Evolutionary conservation across 2,329 filamentous ascomycete species (phyloP), one percentile per base, ranked within the genome.

Genomic region (Colletotrichum chlorophyti): DNA sequence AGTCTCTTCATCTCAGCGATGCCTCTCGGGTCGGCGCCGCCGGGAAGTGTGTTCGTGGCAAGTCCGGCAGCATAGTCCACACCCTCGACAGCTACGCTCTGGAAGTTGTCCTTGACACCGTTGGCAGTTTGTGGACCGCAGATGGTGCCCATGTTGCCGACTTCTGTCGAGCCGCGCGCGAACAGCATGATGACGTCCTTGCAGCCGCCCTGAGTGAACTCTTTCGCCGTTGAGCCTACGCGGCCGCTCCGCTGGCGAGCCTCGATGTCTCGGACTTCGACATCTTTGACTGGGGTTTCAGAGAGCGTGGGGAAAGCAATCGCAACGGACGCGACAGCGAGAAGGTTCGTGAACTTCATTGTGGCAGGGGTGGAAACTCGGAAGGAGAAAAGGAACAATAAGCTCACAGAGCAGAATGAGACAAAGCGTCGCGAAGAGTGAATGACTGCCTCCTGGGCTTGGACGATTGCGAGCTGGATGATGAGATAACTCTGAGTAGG

Each of bases 51-150:
- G 63, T 76, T 77, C 34, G 67, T 70, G 11, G 55, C 53, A 2
- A 76, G 58, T 12, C 62, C 65, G 4, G 74, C 74, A 0, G 57
- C 60, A 60, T 78, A 78, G 41, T 75, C 69, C 29, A 78, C 63
- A 9, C 63, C 63, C 53, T 65, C 53, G 49, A 63, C 63, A 4
- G 63, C 62, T n/a, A 65, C 60, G 29, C 61, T 63, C 12, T 49
- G 38, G 45, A 67, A 68, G 31, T 63, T 45, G n/a, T 23, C 21
- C 49, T 65, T 65, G 60, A 65, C 45, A 15, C 23, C 37, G 60
- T 65, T 64, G 62, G 55, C 63, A 9, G 63, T 64, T 1, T 31
- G 62, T 9, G 63, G 63, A 2, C 63, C 63, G 48, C 61, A 63
- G 24, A 65, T 52, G 34, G 58, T 60, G 41, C 63, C 63, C 62